Base-by-base conservation (phyloP, 129 eudicot genomes). In the Saussurea involucrata region DNA sequence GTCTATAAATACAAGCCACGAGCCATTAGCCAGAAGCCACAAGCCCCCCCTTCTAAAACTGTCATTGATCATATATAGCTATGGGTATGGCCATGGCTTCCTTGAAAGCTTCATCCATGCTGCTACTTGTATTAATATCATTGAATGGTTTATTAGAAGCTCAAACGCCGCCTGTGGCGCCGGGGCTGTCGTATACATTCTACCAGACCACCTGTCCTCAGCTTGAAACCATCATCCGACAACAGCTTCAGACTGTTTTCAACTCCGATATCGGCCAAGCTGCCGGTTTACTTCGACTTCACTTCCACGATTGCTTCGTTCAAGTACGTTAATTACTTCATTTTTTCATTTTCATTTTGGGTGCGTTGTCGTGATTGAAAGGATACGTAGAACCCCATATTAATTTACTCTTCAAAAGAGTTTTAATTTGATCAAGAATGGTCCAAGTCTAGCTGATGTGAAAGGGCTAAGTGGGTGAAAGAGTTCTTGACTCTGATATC, bases 261-360 rank as follows among this genome's bases (percentile, higher is more conserved):
- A 18, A 24, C 1, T 53, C 78, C 0, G 84, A 80, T 55, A 73
- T 80, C 10, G 84, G 84, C 33, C 84, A 73, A 66, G 84, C 84
- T 49, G 84, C 84, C 20, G 84, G 84, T 13, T 80, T 80, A 68
- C 84, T 80, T 64, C 84, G 79, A 33, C 74, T 80, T 80, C 84
- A 80, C 79, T 80, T 80, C 75, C 79, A 73, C 40, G 84, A 80
- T 49, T 80, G 84, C 79, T 80, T 80, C 2, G 84, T 80, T 80
- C 84, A 80, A 74, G 84, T 80, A 73, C 18, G 83, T 79, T 60
- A 60, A 18, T 58, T 18, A 58, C 12, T 21, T 18, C 2, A 6
- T 21, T 4, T 6, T 63, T 20, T 37, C 2, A 1, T 49, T 49
- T 49, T 49, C 61, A 53, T 53, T 5, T 17, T 5, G 8, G 36